A percentile compares a stretch with the other conserved stretches of the same genome.
Conservation (phyloP, 148 eudicot genomes). For the Polygonum maritimum region DNA sequence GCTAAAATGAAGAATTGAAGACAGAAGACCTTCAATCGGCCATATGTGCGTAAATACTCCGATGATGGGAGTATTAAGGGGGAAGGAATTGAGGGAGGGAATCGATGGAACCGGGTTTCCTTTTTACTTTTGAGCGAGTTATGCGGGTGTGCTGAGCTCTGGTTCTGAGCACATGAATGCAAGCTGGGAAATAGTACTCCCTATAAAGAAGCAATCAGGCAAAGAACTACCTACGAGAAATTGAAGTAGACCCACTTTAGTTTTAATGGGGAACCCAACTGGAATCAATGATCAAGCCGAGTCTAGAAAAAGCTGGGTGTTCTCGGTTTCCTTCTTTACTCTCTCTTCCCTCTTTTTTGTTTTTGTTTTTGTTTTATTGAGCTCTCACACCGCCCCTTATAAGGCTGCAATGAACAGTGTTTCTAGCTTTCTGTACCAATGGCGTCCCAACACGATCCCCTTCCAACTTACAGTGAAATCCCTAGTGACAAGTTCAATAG, state of each 20-base stretch:
- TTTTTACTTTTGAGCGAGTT: not conserved
- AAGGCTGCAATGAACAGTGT: too few species aligned
- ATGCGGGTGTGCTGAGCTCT: not conserved
- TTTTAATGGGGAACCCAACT: not conserved
- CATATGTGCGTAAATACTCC: not conserved
- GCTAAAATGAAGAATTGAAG: not conserved
- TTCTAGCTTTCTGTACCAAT: too few species aligned
- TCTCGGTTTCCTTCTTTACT: not conserved
- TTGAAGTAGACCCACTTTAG: not conserved
- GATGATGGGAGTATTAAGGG: not conserved
- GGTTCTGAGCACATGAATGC: not conserved
- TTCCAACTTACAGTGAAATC: too few species aligned
- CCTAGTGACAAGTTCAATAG: too few species aligned
- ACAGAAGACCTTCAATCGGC: not conserved
- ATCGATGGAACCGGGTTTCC: not conserved
- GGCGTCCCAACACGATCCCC: too few species aligned
- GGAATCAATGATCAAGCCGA: slow-evolving; percentile 1
- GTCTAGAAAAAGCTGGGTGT: not conserved
- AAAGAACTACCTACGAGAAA: not conserved
- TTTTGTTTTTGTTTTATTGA: too few species aligned
- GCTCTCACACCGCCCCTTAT: too few species aligned
- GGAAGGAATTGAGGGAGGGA: not conserved
- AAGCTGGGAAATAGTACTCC: not conserved
- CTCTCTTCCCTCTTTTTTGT: not conserved
- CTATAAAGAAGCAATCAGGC: not conserved